phyloP scores from a whole-genome alignment of 441 rosid genomes.

The Brassica balearica region DNA sequence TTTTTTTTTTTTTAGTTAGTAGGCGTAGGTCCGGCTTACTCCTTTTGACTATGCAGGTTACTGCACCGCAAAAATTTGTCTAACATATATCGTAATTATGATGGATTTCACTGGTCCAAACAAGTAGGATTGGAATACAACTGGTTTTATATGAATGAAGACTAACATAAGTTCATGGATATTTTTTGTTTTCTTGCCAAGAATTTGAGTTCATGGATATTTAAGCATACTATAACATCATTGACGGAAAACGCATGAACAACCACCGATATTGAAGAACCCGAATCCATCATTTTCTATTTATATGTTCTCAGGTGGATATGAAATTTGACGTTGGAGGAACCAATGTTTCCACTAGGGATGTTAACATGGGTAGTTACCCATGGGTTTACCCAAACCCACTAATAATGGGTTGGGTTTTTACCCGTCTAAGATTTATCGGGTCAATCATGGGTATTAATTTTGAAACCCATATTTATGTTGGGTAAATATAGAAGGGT shows the following conservation, averaged over 20 bases:
- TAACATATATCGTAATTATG: conserved; percentile 7
- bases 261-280: conserved; percentile 11
- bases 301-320: conserved; percentile 18
- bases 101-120: conserved; percentile 4
- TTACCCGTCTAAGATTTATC: too few relatives aligned
- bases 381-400: too few relatives aligned
- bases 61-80: not conserved
- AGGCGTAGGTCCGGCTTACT: conserved; percentile 7
- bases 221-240: not conserved
- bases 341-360: conserved; percentile 28
- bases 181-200: too few relatives aligned
- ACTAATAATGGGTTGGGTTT: too few relatives aligned
- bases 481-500: too few relatives aligned
- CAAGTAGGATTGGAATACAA: not conserved
- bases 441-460: too few relatives aligned
- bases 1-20: not conserved
- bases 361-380: too few relatives aligned
- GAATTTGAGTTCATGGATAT: not conserved
- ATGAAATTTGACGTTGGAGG: conserved; percentile 20
- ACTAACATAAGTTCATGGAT: not conserved
- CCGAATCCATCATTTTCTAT: conserved; percentile 25
- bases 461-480: too few relatives aligned
- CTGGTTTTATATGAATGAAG: not conserved
- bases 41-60: conserved; percentile 12
- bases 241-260: not conserved